These are phyloP conservation scores for Alternaria brassicicola DNA, from an alignment of 2,329 filamentous ascomycete species.

Conservation along the genomic window DNA sequence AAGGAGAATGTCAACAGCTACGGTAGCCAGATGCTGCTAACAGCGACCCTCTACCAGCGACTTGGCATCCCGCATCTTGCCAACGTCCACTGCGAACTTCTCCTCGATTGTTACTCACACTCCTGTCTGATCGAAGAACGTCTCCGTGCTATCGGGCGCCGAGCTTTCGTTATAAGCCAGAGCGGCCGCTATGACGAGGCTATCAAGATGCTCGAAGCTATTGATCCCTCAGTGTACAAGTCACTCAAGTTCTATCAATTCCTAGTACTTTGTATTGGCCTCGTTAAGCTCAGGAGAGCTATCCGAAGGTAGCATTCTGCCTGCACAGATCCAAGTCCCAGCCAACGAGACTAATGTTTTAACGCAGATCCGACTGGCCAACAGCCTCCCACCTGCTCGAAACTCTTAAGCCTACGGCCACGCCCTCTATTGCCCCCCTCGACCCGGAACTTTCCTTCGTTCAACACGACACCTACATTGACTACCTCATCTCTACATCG, in stretches of 20 bases:
- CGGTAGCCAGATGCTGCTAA: constrained; percentile 74
- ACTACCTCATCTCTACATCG: constrained; percentile 61
- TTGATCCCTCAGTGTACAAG: constrained; percentile 67
- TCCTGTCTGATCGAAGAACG: constrained; percentile 75
- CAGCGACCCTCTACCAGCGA: constrained; percentile 75
- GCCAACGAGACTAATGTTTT: constrained; percentile 17
- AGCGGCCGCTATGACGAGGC: constrained; percentile 75
- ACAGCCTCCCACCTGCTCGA: constrained; percentile 63
- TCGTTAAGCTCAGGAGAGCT: constrained; percentile 69
- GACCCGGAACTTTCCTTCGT: constrained; percentile 67
- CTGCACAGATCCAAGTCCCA: constrained; percentile 1
- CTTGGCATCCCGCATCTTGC: constrained; percentile 68
- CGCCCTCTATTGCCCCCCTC: constrained; percentile 47
- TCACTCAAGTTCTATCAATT: constrained; percentile 80
- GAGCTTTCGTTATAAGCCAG: constrained; percentile 69
- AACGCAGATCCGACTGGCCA: constrained; percentile 57
- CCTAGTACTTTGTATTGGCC: constrained; percentile 69
- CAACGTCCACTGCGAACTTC: constrained; percentile 70
- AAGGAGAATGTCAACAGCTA: constrained; percentile 76
- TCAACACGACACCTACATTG: constrained; percentile 64
- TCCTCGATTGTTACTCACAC: constrained; percentile 73
- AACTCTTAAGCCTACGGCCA: constrained; percentile 58
- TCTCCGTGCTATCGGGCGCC: constrained; percentile 74
- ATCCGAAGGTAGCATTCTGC: constrained; percentile 56
- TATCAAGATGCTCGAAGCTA: constrained; percentile 62